Base-by-base conservation (phyloP, 148 eudicot genomes). In the Tetragonia tetragonoides region DNA sequence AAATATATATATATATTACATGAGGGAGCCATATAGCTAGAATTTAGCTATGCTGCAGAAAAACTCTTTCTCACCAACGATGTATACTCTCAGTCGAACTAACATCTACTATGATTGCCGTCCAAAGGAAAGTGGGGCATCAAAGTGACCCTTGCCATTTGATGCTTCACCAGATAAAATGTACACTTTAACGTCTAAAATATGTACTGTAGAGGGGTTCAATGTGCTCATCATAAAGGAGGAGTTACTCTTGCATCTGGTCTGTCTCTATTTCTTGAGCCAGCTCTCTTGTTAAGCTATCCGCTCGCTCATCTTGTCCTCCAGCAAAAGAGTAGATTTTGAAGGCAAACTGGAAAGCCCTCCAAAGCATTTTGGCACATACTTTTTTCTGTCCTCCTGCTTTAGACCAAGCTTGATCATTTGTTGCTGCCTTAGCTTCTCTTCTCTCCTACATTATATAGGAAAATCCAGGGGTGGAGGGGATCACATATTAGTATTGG, bases 221-320 rank as follows among this genome's bases (percentile, higher is more conserved):
- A 53, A 65, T 53, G 20, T 38, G 38, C 7, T 34, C 2, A 23
- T 4, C 23, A 60, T 10, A 37, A 44, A 28, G 47, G 64, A 14
- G 63, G 16, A 41, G 34, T 68, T 61, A 80, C 81, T 89, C 86
- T 34, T 87, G 79, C 79, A 84, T 82, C 10, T 89, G 92, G 66
- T 88, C 93, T 0, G 88, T 86, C 76, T 95, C 92, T 28, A 96
- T 91, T 87, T 93, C 97, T n/a, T 87, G 85, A 65, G 99, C 99
- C 42, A 96, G 74, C 72, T 96, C 93, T 83, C 85, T 93, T 57
- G 99, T 91, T 74, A 96, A 84, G 80, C 11, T 80, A 69, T 93
- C 99, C 3, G 99, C 99, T 24, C 99, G 93, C 7, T 96, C 99
- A 79, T 96, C 98, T 34, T 93, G 98, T 15, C 99, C 99, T 11